phyloP scores from a whole-genome alignment of 73 alveolate genomes.

The Effrenium voratum region DNA sequence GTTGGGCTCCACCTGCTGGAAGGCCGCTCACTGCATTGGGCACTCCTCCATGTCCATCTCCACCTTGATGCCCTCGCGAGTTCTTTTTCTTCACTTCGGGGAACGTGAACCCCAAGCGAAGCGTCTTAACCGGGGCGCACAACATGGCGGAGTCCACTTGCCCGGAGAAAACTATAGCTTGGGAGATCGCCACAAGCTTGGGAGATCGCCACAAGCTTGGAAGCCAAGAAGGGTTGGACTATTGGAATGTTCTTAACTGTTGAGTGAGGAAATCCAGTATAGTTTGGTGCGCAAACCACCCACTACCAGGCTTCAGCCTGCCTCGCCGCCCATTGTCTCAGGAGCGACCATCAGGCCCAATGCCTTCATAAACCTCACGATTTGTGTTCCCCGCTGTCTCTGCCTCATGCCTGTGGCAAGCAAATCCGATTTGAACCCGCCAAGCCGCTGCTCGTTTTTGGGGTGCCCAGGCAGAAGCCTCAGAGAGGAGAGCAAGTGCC shows the following conservation, averaged over 20 bases:
- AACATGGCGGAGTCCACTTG: too few species aligned
- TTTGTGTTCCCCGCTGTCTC: not conserved
- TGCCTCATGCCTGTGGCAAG: not conserved
- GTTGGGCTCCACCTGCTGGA: too few species aligned
- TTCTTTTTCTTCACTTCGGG: too few species aligned
- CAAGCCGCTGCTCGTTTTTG: not conserved
- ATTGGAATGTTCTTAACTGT: not conserved
- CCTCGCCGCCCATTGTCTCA: not conserved
- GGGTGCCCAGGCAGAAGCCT: conserved; percentile 63
- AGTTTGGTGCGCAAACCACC: not conserved
- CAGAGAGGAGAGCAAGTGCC: not conserved
- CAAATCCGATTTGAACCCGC: too few species aligned
- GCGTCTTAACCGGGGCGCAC: too few species aligned
- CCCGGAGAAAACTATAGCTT: too few species aligned
- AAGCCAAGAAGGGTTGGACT: not conserved
- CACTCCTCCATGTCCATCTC: conserved; percentile 53
- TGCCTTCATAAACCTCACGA: conserved; percentile 30
- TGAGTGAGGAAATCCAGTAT: not conserved
- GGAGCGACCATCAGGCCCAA: conserved; percentile 21
- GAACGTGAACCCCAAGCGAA: too few species aligned
- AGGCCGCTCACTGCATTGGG: conserved; percentile 47
- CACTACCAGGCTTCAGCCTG: not conserved
- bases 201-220: too few species aligned
- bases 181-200: too few species aligned
- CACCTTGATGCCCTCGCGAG: too few species aligned